Percentiles rank a stretch among this genome's conserved stretches.
Conservation (phyloP, 306 rosid genomes). For the Lathyrus oleraceus region DNA sequence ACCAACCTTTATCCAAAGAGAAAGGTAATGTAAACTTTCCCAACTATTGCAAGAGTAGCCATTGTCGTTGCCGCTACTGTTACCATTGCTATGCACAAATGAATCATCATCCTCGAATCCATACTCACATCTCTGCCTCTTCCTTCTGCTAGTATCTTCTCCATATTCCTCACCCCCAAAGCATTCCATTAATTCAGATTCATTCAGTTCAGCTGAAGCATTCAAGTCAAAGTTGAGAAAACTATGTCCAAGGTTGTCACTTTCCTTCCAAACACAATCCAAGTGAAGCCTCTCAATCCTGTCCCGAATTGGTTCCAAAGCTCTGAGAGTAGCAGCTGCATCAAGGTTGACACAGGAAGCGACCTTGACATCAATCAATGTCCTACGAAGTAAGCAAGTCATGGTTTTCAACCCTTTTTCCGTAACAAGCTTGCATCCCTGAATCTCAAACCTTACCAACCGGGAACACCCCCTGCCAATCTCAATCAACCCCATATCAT, state of each 20-base stretch:
- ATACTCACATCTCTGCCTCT: slow-evolving; percentile 57
- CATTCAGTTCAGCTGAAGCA: slow-evolving; percentile 31
- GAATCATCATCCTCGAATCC: slow-evolving; percentile 40
- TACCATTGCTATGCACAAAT: slow-evolving; percentile 38
- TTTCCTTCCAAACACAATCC: slow-evolving; percentile 79
- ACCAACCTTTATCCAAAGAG: slow-evolving; percentile 88
- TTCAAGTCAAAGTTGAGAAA: slow-evolving; percentile 42
- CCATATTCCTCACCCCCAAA: slow-evolving; percentile 36
- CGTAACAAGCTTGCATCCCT: slow-evolving; percentile 74
- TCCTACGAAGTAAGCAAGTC: slow-evolving; percentile 56
- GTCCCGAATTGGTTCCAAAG: slow-evolving; percentile 69
- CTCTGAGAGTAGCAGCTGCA: slow-evolving; percentile 53
- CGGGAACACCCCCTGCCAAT: slow-evolving; percentile 81
- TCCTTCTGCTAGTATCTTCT: slow-evolving; percentile 46
- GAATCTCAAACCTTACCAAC: slow-evolving; percentile 58
- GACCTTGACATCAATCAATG: slow-evolving; percentile 63
- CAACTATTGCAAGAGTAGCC: slow-evolving; percentile 53
- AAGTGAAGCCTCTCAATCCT: slow-evolving; percentile 73
- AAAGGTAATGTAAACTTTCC: slow-evolving; percentile 65
- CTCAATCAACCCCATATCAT: slow-evolving; percentile 90
- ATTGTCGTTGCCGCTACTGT: not conserved
- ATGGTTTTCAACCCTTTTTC: slow-evolving; percentile 71
- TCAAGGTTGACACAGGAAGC: slow-evolving; percentile 71
- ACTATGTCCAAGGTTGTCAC: slow-evolving; percentile 34
- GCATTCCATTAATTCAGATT: slow-evolving; percentile 31